Evolutionary conservation across 2,329 filamentous ascomycete species (phyloP).

Genomic region (Phialophora verrucosa): DNA sequence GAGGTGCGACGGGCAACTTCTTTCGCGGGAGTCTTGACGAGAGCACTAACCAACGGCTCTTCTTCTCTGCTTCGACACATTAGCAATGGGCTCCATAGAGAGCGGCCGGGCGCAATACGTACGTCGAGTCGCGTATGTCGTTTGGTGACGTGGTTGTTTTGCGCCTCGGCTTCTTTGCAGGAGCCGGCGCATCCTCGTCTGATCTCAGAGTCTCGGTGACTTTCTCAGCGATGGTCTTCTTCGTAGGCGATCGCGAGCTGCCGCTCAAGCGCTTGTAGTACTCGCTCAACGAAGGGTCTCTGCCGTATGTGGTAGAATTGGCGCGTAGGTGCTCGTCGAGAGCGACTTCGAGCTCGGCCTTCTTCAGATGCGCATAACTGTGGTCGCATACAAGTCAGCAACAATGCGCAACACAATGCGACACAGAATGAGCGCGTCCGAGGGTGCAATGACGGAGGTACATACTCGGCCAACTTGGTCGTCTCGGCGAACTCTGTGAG

Average conservation of each 20-base stretch:
- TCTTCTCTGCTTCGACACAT: constrained; percentile 31
- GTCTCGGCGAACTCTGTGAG: constrained; percentile 74
- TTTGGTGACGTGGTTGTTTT: constrained; percentile 40
- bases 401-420: constrained; percentile 23
- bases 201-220: constrained; percentile 50
- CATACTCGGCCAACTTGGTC: constrained; percentile 65
- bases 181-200: constrained; percentile 46
- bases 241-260: constrained; percentile 63
- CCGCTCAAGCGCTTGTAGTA: constrained; percentile 75
- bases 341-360: constrained; percentile 65
- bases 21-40: constrained; percentile 46
- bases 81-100: constrained; percentile 35
- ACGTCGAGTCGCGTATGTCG: constrained; percentile 40
- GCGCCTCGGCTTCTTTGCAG: constrained; percentile 41
- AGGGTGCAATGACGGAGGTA: constrained; percentile 38
- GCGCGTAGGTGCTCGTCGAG: constrained; percentile 75
- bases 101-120: constrained; percentile 41
- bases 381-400: constrained; percentile 37
- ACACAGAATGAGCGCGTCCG: constrained; percentile 29
- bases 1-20: constrained; percentile 46
- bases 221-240: constrained; percentile 48
- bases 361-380: constrained; percentile 36
- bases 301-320: constrained; percentile 69
- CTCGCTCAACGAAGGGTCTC: constrained; percentile 69
- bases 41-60: constrained; percentile 28